phyloP scores from a whole-genome alignment of 1,284 basidiomycete species.

The Apiotrichum brassicae region DNA sequence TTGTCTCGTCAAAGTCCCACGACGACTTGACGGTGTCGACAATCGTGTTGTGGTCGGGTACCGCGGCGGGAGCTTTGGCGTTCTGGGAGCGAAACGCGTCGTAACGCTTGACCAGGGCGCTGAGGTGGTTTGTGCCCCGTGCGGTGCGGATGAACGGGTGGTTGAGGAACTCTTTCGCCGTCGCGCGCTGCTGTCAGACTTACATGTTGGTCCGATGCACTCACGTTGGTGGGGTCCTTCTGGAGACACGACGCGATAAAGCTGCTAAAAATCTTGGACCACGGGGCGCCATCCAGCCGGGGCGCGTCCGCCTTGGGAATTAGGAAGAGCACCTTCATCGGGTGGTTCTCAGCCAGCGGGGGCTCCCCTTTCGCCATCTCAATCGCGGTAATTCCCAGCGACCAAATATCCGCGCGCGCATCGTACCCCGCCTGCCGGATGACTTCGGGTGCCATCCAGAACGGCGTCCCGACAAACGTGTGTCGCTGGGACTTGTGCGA shows the following conservation, averaged over 20 bases:
- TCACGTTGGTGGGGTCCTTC: constrained; percentile 75
- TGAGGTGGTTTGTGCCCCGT: constrained; percentile 70
- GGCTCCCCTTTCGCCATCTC: constrained; percentile 94
- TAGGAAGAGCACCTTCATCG: constrained; percentile 82
- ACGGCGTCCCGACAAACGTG: constrained; percentile 91
- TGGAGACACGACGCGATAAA: constrained; percentile 87
- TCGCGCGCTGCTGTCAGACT: constrained; percentile 60
- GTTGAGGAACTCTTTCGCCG: constrained; percentile 81
- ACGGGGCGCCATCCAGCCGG: constrained; percentile 54
- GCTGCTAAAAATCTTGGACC: constrained; percentile 81
- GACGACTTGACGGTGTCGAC: constrained; percentile 53
- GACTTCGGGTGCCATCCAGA: constrained; percentile 99
- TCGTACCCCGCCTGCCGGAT: constrained; percentile 97
- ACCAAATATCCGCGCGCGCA: constrained; percentile 95
- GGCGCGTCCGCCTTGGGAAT: constrained; percentile 88
- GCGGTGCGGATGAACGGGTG: constrained; percentile 87
- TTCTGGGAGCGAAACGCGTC: constrained; percentile 54
- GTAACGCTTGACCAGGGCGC: constrained; percentile 76
- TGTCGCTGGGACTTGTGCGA: constrained; percentile 85
- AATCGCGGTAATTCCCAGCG: constrained; percentile 86
- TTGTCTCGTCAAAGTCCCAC: constrained; percentile 78
- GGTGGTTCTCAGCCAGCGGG: constrained; percentile 79
- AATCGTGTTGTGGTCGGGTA: constrained; percentile 16
- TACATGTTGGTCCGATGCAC: constrained; percentile 20
- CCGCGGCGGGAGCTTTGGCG: constrained; percentile 48